phyloP scores from a whole-genome alignment of 2,329 filamentous ascomycete species.

The Cryphonectria parasitica region DNA sequence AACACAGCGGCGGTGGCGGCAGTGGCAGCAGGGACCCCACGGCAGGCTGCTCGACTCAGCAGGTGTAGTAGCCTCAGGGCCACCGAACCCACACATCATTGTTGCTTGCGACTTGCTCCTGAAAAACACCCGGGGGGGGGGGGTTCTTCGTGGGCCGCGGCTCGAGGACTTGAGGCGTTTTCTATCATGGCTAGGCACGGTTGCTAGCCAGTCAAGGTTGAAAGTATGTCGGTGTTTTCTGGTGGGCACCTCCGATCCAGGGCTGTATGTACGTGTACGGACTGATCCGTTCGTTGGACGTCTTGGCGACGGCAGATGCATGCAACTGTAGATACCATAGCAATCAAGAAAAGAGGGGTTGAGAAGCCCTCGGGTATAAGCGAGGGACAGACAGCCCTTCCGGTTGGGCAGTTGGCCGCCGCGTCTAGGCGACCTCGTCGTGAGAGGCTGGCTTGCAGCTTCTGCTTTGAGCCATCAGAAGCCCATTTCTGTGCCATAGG shows the following conservation, averaged over 20 bases:
- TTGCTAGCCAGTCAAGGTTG: neutral
- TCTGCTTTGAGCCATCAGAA: conserved; percentile 18
- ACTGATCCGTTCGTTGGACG: neutral
- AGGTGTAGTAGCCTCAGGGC: neutral
- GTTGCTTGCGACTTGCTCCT: neutral
- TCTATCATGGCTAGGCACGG: neutral
- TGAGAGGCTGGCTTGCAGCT: conserved; percentile 12
- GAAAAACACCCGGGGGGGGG: neutral
- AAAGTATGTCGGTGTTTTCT: conserved; percentile 3
- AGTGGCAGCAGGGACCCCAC: neutral
- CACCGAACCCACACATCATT: neutral
- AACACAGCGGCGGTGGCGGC: too few relatives aligned
- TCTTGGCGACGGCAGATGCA: conserved; percentile 6
- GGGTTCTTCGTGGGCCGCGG: conserved; percentile 5
- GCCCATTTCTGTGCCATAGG: neutral
- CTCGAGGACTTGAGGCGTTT: neutral
- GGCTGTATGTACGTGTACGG: neutral
- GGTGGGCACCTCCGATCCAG: conserved; percentile 4
- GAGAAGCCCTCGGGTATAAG: neutral
- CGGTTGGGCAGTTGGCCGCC: neutral
- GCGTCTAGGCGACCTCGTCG: conserved; percentile 6
- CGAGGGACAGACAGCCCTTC: neutral
- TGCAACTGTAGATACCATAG: conserved; percentile 2
- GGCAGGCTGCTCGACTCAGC: neutral
- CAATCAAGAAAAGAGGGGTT: neutral